Evolutionary conservation across 495 filamentous ascomycete species (phyloP), one percentile per base, ranked within the genome.

Genomic region (Lepidopterella palustris): DNA sequence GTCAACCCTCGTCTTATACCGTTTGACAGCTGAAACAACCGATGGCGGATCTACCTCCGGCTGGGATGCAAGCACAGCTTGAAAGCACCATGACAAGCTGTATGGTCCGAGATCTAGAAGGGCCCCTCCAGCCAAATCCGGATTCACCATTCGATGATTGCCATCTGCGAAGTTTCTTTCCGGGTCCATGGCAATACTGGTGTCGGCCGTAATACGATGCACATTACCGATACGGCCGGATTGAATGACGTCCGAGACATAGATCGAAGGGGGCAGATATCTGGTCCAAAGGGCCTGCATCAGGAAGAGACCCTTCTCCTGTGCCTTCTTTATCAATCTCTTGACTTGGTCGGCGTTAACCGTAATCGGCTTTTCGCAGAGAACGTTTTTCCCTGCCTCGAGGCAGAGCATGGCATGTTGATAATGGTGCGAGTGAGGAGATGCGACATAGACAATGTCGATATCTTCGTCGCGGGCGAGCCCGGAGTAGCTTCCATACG

Each of bases 231-330:
- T 87, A 45, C 76, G 78, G 3, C 87, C 87, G 1, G 79, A 77
- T 53, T 79, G 75, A 57, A 95, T 85, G 65, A 90, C 65, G 51
- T 91, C 80, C 28, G 91, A 74, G 26, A 96, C 76, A 71, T 92
- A 84, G 58, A 90, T 82, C 62, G 84, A 87, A 5, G 92, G 72
- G 2, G 93, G 93, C 77, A 96, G 95, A 71, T 88, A 93, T 23
- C 93, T 78, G 27, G 92, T 97, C 93, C 93, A 97, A 8, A 97
- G 88, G n/a, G 92, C 92, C 77, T 97, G 92, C 90, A 96, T 96
- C 35, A 97, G 72, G 76, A 97, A 96, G 20, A 96, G 71, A n/a
- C 84, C 82, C 81, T 95, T 95, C 65, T 82, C 77, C 67, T 77
- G 80, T 0, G 93, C 73, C 25, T 82, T 87, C 53, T 88, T 82